Evolutionary conservation across 1,284 basidiomycete genomes (phyloP).

Genomic region (Fistulina hepatica): DNA sequence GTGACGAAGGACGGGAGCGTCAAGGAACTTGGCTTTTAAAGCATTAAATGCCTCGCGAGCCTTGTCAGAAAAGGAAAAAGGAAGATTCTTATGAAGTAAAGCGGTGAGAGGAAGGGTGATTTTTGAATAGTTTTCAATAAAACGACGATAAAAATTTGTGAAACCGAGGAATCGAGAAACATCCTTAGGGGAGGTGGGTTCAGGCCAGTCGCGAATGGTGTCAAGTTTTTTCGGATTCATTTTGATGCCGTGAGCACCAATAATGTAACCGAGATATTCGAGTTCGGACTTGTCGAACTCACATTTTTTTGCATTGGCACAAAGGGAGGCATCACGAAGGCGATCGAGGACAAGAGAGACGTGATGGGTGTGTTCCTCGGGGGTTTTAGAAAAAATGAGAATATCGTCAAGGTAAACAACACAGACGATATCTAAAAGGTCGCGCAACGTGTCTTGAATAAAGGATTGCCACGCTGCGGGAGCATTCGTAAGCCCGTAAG

Average conservation of each 20-base stretch:
- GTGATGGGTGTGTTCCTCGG: slow-evolving; percentile 18
- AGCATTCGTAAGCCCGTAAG: slow-evolving; percentile 22
- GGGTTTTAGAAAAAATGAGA: slow-evolving; percentile 15
- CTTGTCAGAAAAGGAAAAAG: slow-evolving; percentile 18
- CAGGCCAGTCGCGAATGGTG: slow-evolving; percentile 28
- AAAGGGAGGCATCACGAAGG: slow-evolving; percentile 20
- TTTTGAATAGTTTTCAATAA: slow-evolving; percentile 27
- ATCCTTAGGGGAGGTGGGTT: slow-evolving; percentile 17
- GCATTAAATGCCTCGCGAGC: slow-evolving; percentile 16
- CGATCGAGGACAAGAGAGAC: slow-evolving; percentile 23
- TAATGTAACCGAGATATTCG: slow-evolving; percentile 32
- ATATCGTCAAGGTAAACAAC: slow-evolving; percentile 21
- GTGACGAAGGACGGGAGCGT: slow-evolving; percentile 25
- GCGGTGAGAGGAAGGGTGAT: slow-evolving; percentile 23
- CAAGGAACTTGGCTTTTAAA: slow-evolving; percentile 24
- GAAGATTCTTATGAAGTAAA: slow-evolving; percentile 19
- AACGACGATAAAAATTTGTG: slow-evolving; percentile 28
- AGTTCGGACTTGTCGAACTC: slow-evolving; percentile 18
- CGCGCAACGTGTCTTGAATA: slow-evolving; percentile 7
- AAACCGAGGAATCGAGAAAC: slow-evolving; percentile 3
- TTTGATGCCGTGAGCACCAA: slow-evolving; percentile 20
- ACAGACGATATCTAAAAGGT: slow-evolving; percentile 2
- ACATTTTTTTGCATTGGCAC: slow-evolving; percentile 17
- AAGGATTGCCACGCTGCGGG: slow-evolving; percentile 13
- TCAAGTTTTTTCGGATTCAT: slow-evolving; percentile 30